Evolutionary conservation across 768 basidiomycete species (phyloP).

Genomic region (Lentinula guzmanii): DNA sequence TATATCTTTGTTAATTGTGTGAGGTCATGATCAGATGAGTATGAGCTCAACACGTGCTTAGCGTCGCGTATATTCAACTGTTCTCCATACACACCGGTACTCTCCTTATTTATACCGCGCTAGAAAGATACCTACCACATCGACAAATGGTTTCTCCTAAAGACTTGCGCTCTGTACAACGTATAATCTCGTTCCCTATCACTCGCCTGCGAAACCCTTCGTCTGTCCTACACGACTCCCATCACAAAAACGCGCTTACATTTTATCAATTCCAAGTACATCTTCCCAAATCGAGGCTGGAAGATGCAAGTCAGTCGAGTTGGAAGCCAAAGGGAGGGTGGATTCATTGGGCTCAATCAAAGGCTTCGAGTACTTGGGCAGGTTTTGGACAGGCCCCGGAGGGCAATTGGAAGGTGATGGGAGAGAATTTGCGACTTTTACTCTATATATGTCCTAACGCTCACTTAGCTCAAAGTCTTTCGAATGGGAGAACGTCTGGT

Average conservation of each 20-base stretch:
- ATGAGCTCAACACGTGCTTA: not conserved
- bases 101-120: not conserved
- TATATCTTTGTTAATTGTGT: too few species aligned
- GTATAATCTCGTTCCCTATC: slow-evolving; percentile 41
- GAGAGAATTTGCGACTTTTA: not conserved
- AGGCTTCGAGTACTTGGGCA: slow-evolving; percentile 55
- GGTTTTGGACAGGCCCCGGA: slow-evolving; percentile 59
- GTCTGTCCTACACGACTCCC: slow-evolving; percentile 5
- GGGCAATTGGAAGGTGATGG: slow-evolving; percentile 64
- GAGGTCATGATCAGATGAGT: too few species aligned
- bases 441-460: not conserved
- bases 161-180: slow-evolving; percentile 17
- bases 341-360: slow-evolving; percentile 42
- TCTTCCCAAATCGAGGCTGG: slow-evolving; percentile 16
- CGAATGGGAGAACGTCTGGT: slow-evolving; percentile 60
- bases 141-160: not conserved
- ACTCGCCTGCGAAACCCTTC: slow-evolving; percentile 15
- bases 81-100: not conserved
- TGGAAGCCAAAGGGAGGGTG: slow-evolving; percentile 40
- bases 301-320: slow-evolving; percentile 19
- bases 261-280: slow-evolving; percentile 8
- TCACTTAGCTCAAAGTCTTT: slow-evolving; percentile 49
- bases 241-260: not conserved
- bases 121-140: not conserved
- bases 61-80: not conserved